Base-by-base conservation (phyloP, 2,329 filamentous ascomycete genomes). In the Cladosporium phlei region DNA sequence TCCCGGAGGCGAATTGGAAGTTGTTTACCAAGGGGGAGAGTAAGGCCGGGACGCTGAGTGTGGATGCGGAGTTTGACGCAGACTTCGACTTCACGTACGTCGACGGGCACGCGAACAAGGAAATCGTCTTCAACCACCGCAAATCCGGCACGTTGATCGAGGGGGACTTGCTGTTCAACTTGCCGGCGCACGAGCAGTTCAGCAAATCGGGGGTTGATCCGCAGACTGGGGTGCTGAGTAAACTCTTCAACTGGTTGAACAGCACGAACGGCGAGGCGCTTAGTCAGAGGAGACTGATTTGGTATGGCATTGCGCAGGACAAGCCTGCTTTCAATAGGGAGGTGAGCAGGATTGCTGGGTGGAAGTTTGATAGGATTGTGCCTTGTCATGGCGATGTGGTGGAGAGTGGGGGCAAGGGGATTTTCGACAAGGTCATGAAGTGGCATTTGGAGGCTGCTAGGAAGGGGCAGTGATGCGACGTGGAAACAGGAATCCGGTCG, bases 361-460 rank as follows among this genome's bases (percentile, higher is more conserved):
- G 91, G 91, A 84, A 91, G 49, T 95, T 96, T 63, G 79, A 84
- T 54, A 82, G 82, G 29, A 75, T 97, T 40, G 82, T 98, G 50
- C 89, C 91, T 1, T 97, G 91, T 65, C 93, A 98, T 68, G 93
- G 93, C 7, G 93, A 98, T 69, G 83, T 86, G 12, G 82, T 97
- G 55, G 84, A 93, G 65, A 76, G 64, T 1, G 78, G 74, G 3
- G 89, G 78, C 8, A 95, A 94, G 74, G 77, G 76, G 9, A 72
- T 86, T 12, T 95, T 91, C 55, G 71, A 77, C 59, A 87, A 86
- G 65, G 75, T 94, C 10, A 88, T 95, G 68, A 77, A 78, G 58
- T 96, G 90, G 89, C 86, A 94, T 70, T 64, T 95, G 61, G 70
- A 79, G 47, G 69, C 65, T 38, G 61, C 63, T 47, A 65, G 65